Evolutionary conservation across 2,329 filamentous ascomycete genomes (phyloP).

Genomic region (Torrubiellomyces zombiae): DNA sequence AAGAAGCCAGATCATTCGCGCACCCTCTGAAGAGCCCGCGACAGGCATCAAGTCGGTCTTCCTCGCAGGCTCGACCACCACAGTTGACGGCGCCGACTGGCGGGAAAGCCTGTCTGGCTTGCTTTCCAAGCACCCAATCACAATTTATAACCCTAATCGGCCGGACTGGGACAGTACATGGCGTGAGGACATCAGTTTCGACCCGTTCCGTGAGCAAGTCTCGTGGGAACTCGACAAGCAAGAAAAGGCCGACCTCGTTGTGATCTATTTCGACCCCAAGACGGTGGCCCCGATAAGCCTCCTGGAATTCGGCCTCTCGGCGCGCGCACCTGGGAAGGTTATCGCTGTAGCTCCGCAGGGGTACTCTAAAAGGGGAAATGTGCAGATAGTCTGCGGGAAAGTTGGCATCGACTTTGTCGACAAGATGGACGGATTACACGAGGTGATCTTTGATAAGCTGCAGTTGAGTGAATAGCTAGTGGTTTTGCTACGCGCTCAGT

Average conservation of each 20-base stretch:
- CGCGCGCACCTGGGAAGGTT: slow-evolving; percentile 18
- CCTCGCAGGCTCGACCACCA: slow-evolving; percentile 39
- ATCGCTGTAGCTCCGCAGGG: slow-evolving; percentile 36
- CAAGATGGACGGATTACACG: slow-evolving; percentile 12
- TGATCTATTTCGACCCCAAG: slow-evolving; percentile 36
- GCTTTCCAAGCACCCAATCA: slow-evolving; percentile 1
- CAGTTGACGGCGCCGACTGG: slow-evolving; percentile 16
- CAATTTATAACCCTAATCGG: slow-evolving; percentile 1
- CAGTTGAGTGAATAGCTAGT: too few species aligned
- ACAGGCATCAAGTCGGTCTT: slow-evolving; percentile 25
- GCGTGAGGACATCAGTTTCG: slow-evolving; percentile 28
- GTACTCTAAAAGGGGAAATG: slow-evolving; percentile 44
- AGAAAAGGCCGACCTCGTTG: slow-evolving; percentile 33
- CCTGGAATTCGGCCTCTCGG: slow-evolving; percentile 42
- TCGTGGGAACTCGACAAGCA: slow-evolving; percentile 45
- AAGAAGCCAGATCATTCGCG: slow-evolving; percentile 1
- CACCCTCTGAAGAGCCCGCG: slow-evolving; percentile 3
- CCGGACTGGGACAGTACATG: slow-evolving; percentile 16
- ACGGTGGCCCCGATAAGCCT: slow-evolving; percentile 40
- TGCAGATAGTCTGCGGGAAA: slow-evolving; percentile 36
- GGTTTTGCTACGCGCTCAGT: too few species aligned
- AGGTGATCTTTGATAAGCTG: neutral
- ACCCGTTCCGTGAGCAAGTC: slow-evolving; percentile 34
- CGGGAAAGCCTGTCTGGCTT: slow-evolving; percentile 2
- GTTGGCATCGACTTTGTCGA: slow-evolving; percentile 24